Percentiles rank a stretch among this genome's conserved stretches.
Conservation (phyloP, 805 yeast genomes). For the Cyberlindnera mycetangii region DNA sequence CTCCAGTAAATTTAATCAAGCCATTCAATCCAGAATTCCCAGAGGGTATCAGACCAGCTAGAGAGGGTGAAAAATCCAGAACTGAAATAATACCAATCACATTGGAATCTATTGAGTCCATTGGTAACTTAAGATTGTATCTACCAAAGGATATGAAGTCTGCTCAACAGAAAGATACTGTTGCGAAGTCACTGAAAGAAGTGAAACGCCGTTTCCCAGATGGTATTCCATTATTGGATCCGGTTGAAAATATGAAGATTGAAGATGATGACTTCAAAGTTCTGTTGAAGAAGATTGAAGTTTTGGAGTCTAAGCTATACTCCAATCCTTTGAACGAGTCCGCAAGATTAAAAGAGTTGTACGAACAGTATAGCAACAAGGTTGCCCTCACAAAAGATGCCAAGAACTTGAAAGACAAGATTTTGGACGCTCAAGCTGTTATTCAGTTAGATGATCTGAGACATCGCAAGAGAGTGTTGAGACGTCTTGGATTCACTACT, state of each 20-base stretch:
- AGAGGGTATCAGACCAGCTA: conserved; percentile 85
- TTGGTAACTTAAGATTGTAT: conserved; percentile 78
- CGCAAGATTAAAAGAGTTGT: conserved; percentile 58
- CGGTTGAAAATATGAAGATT: conserved; percentile 89
- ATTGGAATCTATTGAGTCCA: conserved; percentile 64
- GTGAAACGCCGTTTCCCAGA: conserved; percentile 82
- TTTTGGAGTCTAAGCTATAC: conserved; percentile 69
- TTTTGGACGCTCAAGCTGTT: conserved; percentile 82
- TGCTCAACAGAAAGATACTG: conserved; percentile 55
- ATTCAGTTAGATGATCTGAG: conserved; percentile 92
- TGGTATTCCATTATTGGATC: conserved; percentile 90
- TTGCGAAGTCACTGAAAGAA: conserved; percentile 72
- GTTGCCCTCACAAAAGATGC: conserved; percentile 58
- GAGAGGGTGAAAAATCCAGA: conserved; percentile 63
- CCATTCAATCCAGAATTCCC: conserved; percentile 77
- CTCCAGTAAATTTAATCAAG: conserved; percentile 81
- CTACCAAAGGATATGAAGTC: conserved; percentile 75
- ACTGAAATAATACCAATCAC: conserved; percentile 85
- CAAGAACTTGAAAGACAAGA: conserved; percentile 57
- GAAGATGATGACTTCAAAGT: conserved; percentile 73
- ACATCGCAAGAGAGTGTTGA: conserved; percentile 86
- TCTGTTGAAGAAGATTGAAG: conserved; percentile 74
- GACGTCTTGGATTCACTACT: conserved; percentile 88
- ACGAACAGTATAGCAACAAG: conserved; percentile 62
- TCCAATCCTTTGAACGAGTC: conserved; percentile 68